Evolutionary conservation across 73 alveolate species (phyloP).

Genomic region (Tetrahymena elliotti): DNA sequence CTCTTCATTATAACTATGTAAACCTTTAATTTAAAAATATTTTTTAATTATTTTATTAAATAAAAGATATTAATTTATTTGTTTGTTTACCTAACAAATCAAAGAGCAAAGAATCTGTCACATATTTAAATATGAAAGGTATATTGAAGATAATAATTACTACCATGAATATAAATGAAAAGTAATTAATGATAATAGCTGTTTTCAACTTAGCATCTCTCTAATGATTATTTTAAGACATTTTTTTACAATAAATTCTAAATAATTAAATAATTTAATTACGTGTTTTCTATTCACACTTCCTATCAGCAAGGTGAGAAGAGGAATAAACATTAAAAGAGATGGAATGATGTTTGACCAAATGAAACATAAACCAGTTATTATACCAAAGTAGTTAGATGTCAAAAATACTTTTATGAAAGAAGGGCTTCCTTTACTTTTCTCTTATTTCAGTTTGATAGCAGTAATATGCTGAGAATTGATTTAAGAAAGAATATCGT

Average conservation of each 20-base stretch:
- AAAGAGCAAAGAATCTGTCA: background rate
- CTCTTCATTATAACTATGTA: background rate
- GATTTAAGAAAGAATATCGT: background rate
- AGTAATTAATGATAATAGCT: background rate
- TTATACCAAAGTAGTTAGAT: background rate
- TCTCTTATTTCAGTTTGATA: background rate
- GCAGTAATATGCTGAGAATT: background rate
- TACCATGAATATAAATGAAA: background rate
- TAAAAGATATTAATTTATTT: no score
- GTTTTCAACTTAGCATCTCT: background rate
- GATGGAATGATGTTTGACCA: background rate
- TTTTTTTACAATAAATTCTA: background rate
- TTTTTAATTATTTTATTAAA: background rate
- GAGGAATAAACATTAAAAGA: background rate
- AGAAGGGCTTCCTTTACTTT: background rate
- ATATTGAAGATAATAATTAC: background rate
- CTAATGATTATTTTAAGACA: background rate
- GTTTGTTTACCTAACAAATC: background rate
- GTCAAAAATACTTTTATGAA: background rate
- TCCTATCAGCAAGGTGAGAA: background rate
- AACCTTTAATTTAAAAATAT: background rate
- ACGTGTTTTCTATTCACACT: background rate
- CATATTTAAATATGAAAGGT: background rate
- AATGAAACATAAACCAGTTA: background rate
- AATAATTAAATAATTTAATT: background rate